Conservation (phyloP, 1,284 basidiomycete genomes). For the Termitomyces sp. region DNA sequence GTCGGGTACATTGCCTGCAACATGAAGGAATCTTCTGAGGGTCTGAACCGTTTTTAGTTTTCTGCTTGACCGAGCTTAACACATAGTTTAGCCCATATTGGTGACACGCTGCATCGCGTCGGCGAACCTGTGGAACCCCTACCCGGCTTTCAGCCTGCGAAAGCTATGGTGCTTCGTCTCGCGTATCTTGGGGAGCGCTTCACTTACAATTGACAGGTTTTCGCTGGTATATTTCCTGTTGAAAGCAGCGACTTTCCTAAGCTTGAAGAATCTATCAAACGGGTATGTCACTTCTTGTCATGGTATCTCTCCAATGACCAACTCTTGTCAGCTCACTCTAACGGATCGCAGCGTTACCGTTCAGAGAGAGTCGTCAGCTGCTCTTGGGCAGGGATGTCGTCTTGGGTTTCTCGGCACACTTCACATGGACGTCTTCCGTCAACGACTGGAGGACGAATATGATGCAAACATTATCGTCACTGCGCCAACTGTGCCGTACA, state of each 20-base stretch:
- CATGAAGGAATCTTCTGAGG: conserved; percentile 98
- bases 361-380: conserved; percentile 90
- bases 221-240: conserved; percentile 92
- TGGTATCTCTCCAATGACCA: neutral
- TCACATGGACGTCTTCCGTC: conserved; percentile 97
- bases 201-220: conserved; percentile 54
- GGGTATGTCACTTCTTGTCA: conserved; percentile 46
- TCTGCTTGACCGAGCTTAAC: conserved; percentile 13
- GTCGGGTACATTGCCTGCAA: conserved; percentile 91
- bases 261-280: conserved; percentile 92
- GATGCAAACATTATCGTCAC: conserved; percentile 87
- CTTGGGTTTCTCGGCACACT: conserved; percentile 94
- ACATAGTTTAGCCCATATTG: conserved; percentile 67
- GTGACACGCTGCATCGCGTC: conserved; percentile 85
- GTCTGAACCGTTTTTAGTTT: conserved; percentile 33
- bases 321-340: conserved; percentile 58
- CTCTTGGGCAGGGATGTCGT: conserved; percentile 92
- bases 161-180: conserved; percentile 73
- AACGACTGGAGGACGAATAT: conserved; percentile 96
- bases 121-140: conserved; percentile 79
- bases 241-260: conserved; percentile 90
- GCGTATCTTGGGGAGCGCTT: neutral
- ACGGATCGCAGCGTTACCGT: conserved; percentile 90
- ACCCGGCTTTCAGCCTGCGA: conserved; percentile 89
- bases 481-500: conserved; percentile 90